These are phyloP conservation scores for Yamagishiella unicocca DNA, from an alignment of 139 green algal genomes.

Conservation along the genomic window DNA sequence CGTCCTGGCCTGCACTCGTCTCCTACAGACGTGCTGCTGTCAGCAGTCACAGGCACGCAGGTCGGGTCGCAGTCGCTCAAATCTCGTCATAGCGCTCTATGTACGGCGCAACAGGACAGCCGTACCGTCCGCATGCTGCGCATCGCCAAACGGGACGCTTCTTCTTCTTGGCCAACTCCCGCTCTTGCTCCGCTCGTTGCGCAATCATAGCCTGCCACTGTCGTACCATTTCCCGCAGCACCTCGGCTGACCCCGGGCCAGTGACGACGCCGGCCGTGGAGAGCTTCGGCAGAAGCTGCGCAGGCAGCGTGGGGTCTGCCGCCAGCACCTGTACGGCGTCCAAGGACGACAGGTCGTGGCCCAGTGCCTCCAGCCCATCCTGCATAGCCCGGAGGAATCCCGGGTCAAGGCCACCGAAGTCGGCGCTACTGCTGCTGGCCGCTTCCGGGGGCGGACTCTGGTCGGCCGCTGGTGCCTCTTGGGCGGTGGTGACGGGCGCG, in stretches of 20 bases:
- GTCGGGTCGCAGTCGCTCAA: no score
- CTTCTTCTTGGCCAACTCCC: conserved; percentile 39
- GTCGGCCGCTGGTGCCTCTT: neutral
- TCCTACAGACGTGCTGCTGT: no score
- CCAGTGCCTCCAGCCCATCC: conserved; percentile 46
- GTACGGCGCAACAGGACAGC: conserved; percentile 63
- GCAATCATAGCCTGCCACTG: conserved; percentile 56
- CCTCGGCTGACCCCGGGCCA: neutral
- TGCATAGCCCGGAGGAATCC: conserved; percentile 57
- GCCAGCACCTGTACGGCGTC: conserved; percentile 41
- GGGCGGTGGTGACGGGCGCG: neutral
- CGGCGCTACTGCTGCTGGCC: neutral
- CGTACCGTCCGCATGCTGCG: conserved; percentile 55
- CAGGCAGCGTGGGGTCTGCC: conserved; percentile 15
- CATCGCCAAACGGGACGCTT: conserved; percentile 59
- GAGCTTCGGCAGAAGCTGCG: conserved; percentile 25
- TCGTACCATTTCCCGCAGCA: conserved; percentile 46
- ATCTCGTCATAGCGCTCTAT: conserved; percentile 59
- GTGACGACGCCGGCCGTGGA: neutral
- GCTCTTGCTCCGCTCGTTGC: conserved; percentile 52
- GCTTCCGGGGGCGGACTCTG: neutral
- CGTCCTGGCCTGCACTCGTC: no score
- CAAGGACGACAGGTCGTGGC: conserved; percentile 44
- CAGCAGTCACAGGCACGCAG: no score
- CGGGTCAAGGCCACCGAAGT: conserved; percentile 42